Evolutionary conservation across 306 rosid species (phyloP), one percentile per base, ranked within the genome.

Genomic region (Sphenostylis stenocarpa): DNA sequence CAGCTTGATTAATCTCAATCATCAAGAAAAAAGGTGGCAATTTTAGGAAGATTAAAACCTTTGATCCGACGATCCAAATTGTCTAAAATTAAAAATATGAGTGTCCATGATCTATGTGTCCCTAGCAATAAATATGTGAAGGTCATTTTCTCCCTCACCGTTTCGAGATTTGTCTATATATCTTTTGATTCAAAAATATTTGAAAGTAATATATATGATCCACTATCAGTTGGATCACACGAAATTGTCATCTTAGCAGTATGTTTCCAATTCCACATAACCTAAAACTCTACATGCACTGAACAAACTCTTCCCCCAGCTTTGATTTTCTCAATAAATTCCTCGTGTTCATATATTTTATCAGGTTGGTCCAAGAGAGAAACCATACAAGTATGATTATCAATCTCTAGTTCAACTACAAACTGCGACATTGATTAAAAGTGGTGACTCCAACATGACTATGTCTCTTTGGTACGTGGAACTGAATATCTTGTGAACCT

Each of bases 261-360:
- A 83, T 90, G 88, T 34, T 61, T 77, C 98, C 45, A 94, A 73
- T 72, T 94, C 97, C 51, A 88, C 84, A 63, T 94, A 75, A 67
- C 94, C 91, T 33, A 87, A 88, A 77, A 84, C 87, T 79, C 91
- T 66, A 72, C 96, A 90, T 10, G 93, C 94, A 83, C 98, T 86
- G 17, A 94, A 97, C 82, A 91, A 80, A 82, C 93, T 94, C 87
- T 97, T 87, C 98, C 98, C 91, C 31, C 94, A 62, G 84, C 85
- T 65, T 81, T 4, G 91, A 94, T 94, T 75, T 83, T 80, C 67
- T 82, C 90, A 11, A 91, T 87, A 70, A 91, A 94, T 6, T 88
- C 86, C 83, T 67, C 85, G 0, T 96, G 96, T 84, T 94, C 93
- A 13, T 66, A 60, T 56, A 91, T 68, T 75, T 80, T 87, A 49